Evolutionary conservation across 352 stramenopile species (phyloP).

Genomic region (Phytophthora sojae): DNA sequence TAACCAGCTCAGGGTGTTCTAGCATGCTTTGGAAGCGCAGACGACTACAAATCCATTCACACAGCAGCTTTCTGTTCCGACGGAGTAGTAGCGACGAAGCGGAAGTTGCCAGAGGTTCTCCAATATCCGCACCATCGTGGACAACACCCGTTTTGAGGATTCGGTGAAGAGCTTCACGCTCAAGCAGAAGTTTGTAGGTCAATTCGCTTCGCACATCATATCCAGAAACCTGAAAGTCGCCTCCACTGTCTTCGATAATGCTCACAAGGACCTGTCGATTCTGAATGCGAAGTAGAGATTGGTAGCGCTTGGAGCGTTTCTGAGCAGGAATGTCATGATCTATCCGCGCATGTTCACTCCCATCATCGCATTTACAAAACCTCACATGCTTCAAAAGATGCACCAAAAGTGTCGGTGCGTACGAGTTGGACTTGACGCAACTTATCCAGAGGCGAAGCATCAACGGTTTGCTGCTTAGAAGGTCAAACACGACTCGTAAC

Average conservation of each 20-base stretch:
- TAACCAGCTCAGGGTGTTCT: conserved; percentile 57
- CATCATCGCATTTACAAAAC: conserved; percentile 25
- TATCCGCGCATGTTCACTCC: conserved; percentile 26
- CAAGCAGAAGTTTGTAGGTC: conserved; percentile 55
- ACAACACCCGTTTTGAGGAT: conserved; percentile 28
- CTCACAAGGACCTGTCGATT: conserved; percentile 51
- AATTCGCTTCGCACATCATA: conserved; percentile 54
- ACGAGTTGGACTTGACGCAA: conserved; percentile 78
- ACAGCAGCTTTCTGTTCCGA: conserved; percentile 53
- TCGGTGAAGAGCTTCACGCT: conserved; percentile 54
- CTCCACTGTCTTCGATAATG: conserved; percentile 42
- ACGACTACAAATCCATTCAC: conserved; percentile 57
- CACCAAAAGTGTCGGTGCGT: conserved; percentile 49
- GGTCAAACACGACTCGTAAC: conserved; percentile 43
- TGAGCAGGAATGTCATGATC: conserved; percentile 10
- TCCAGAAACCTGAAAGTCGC: conserved; percentile 52
- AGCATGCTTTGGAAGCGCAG: conserved; percentile 67
- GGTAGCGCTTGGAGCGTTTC: conserved; percentile 32
- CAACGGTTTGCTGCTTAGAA: conserved; percentile 47
- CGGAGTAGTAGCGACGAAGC: conserved; percentile 46
- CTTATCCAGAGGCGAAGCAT: conserved; percentile 71
- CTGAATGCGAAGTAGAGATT: conserved; percentile 46
- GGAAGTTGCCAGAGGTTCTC: conserved; percentile 8
- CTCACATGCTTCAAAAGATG: conserved; percentile 51
- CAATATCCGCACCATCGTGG: background rate